A percentile compares a stretch with the other conserved stretches of the same genome.
Conservation (phyloP, 1,284 basidiomycete genomes). For the Coniferiporia weirii region DNA sequence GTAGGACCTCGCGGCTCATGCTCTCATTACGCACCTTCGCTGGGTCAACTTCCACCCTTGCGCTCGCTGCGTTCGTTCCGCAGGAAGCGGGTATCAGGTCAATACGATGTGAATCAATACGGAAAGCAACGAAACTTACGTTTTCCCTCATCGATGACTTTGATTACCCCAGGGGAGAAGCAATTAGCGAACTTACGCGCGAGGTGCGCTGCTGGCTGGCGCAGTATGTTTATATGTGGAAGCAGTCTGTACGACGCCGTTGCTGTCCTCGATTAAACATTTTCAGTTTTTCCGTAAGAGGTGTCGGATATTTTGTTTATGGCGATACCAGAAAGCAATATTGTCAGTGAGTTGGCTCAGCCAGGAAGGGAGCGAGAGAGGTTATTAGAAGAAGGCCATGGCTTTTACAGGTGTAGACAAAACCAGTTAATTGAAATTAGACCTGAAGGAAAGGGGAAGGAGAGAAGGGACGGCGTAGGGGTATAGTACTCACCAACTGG, state of each 20-base stretch:
- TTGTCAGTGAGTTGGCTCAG: no score
- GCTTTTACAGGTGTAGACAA: no score
- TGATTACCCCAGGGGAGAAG: slow-evolving; percentile 89
- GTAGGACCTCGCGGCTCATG: slow-evolving; percentile 88
- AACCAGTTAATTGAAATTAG: no score
- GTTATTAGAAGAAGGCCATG: no score
- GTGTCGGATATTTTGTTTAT: no score
- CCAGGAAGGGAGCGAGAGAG: no score
- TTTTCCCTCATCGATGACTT: slow-evolving; percentile 49
- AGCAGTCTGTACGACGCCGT: slow-evolving; percentile 94
- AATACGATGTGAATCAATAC: neutral
- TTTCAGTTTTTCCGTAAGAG: neutral
- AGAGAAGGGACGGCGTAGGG: neutral
- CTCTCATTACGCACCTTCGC: slow-evolving; percentile 79
- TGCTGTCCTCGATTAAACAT: slow-evolving; percentile 42
- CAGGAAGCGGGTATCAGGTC: neutral
- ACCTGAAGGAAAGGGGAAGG: neutral
- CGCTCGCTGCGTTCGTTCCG: slow-evolving; percentile 25
- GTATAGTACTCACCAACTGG: slow-evolving; percentile 74
- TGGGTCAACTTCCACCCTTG: slow-evolving; percentile 53
- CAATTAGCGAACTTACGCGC: slow-evolving; percentile 81
- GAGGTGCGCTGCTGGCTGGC: slow-evolving; percentile 41
- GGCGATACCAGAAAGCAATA: no score
- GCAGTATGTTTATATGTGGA: slow-evolving; percentile 73
- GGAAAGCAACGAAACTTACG: slow-evolving; percentile 1